Evolutionary conservation across 2,329 filamentous ascomycete species (phyloP).

Genomic region (Cryphonectria japonica): DNA sequence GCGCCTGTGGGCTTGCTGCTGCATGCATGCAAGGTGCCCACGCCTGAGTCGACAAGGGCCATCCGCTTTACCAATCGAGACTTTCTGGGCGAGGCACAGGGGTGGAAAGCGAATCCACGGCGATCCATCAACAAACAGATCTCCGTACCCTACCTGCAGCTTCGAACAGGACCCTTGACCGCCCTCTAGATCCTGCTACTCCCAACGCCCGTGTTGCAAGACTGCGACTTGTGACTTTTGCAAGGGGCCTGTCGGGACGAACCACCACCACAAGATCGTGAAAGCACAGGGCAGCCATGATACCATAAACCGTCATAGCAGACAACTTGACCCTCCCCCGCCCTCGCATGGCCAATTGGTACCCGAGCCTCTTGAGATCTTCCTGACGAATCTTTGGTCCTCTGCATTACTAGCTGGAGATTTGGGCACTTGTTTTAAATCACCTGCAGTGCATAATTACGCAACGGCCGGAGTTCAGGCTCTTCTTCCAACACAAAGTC

Average conservation of each 20-base stretch:
- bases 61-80: slow-evolving; percentile 6
- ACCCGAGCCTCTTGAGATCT: neutral
- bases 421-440: neutral
- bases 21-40: slow-evolving; percentile 20
- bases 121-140: slow-evolving; percentile 11
- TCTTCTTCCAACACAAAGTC: neutral
- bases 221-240: slow-evolving; percentile 1
- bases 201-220: neutral
- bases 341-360: slow-evolving; percentile 3
- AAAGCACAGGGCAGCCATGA: slow-evolving; percentile 18
- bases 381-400: neutral
- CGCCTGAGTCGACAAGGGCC: slow-evolving; percentile 20
- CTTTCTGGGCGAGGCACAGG: slow-evolving; percentile 3
- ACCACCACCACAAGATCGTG: slow-evolving; percentile 9
- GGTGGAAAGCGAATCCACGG: neutral
- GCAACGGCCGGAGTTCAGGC: neutral
- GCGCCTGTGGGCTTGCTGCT: neutral
- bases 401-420: neutral
- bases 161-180: slow-evolving; percentile 14
- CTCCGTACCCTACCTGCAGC: slow-evolving; percentile 10
- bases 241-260: neutral
- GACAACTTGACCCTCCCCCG: neutral
- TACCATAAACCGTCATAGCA: slow-evolving; percentile 13
- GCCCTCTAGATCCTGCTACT: slow-evolving; percentile 11
- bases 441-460: neutral